These are phyloP conservation scores for Mortierella sp. DNA, from an alignment of 371 early-diverging fungal species.

Conservation along the genomic window DNA sequence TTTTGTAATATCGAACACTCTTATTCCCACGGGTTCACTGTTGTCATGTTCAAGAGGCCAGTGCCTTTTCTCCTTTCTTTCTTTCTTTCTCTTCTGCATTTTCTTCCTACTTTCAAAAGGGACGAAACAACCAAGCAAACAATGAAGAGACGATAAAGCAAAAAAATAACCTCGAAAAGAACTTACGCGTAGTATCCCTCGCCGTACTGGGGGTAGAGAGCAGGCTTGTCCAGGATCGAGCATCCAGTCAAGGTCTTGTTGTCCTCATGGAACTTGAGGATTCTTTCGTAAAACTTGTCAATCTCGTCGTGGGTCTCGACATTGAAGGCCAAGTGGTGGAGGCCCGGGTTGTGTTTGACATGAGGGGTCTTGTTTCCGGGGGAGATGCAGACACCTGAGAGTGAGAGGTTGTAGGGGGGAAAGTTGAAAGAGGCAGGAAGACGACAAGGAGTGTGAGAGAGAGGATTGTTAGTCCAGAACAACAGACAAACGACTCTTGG, in stretches of 20 bases:
- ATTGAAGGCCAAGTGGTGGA: slow-evolving; percentile 45
- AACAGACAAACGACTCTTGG: background rate
- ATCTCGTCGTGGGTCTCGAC: slow-evolving; percentile 27
- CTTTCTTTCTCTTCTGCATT: background rate
- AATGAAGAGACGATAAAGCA: background rate
- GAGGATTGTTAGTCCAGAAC: background rate
- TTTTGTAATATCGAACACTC: background rate
- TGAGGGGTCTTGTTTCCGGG: slow-evolving; percentile 42
- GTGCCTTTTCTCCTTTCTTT: background rate
- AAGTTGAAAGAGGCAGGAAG: no score
- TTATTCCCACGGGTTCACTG: no score
- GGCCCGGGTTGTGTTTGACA: slow-evolving; percentile 43
- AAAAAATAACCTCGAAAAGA: background rate
- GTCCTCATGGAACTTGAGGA: slow-evolving; percentile 37
- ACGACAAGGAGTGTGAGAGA: no score
- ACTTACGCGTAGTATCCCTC: slow-evolving; percentile 52
- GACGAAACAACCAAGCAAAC: background rate
- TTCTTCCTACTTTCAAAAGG: background rate
- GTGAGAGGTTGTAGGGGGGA: background rate
- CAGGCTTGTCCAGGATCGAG: slow-evolving; percentile 44
- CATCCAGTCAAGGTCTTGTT: slow-evolving; percentile 24
- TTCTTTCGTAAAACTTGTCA: slow-evolving; percentile 30
- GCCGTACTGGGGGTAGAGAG: slow-evolving; percentile 47
- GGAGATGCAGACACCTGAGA: slow-evolving; percentile 24
- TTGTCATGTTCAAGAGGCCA: background rate